Base-by-base conservation (phyloP, 352 stramenopile genomes). In the Nothophytophthora sp. region DNA sequence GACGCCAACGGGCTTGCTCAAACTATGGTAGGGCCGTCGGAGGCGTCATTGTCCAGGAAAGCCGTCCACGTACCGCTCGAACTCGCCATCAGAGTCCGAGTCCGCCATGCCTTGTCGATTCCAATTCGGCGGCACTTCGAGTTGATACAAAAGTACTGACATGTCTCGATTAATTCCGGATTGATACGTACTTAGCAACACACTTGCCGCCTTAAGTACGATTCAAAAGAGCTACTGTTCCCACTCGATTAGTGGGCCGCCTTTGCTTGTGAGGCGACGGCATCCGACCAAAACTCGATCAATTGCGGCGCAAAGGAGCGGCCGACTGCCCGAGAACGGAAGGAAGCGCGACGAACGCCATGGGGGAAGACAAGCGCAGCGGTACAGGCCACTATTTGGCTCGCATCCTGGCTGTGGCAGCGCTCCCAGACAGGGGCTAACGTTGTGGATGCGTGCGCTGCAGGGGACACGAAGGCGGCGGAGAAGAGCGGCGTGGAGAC, bases 31-130 rank as follows among this genome's bases (percentile, higher is more conserved):
- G 13, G 22, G 30, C 30, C 2, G 23, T 48, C 5, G 15, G 39
- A 50, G 20, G 1, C 11, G n/a, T 41, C 7, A 15, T 25, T 43
- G 30, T 19, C n/a, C n/a, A n/a, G n/a, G n/a, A n/a, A n/a, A n/a
- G n/a, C n/a, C n/a, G n/a, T n/a, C n/a, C n/a, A 59, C 61, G 40
- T 61, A 87, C 78, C 73, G 66, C 67, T 74, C 70, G 57, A 90
- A 90, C 36, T 85, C 76, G 25, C 75, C 56, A 38, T 86, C 73
- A 42, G 71, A 84, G 49, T 85, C 73, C 47, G 67, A 73, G 20
- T 63, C 62, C 43, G 43, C 50, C 46, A 60, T 54, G 18, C 16
- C 30, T 4, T 10, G 22, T 36, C 29, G 19, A 29, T 10, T 44
- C 27, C 50, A 57, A 34, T 43, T 54, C 39, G 35, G 24, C 27